Evolutionary conservation across 1,284 basidiomycete genomes (phyloP), one percentile per base, ranked within the genome.

Genomic region (Puccinia brachypodii): DNA sequence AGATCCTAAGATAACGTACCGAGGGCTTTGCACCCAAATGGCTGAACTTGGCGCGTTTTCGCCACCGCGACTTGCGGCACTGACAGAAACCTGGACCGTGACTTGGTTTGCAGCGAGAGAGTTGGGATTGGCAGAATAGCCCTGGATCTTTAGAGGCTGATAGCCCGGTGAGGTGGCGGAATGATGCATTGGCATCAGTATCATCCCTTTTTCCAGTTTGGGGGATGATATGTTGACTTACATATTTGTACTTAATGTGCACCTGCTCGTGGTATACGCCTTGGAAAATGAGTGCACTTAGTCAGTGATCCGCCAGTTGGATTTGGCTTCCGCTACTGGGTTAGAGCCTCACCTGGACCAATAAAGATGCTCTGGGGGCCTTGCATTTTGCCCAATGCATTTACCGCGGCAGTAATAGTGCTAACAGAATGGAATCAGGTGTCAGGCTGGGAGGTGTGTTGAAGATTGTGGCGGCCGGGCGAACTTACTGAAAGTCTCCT

Each of bases 111-210:
- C 16, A 16, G 47, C 33, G 40, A 40, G 60, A 16, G 69, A 47
- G 25, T 3, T 47, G 13, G 69, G 28, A 31, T 74, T 33, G 4
- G 36, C 6, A n/a, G 78, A 40, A 13, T 73, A 64, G 28, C 78
- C 78, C 53, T 74, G 71, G n/a, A 81, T 60, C 2, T 28, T n/a
- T 28, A 81, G 58, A 13, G 78, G 71, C 78, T 81, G n/a, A 11
- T 47, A 3, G 13, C 7, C 31, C 28, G 42, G 25, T 28, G 19
- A 53, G 44, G 9, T 22, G 68, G 40, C 16, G 33, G 22, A 71
- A 19, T 16, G 6, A 44, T 40, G 13, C 13, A 31, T 71, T 13
- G 19, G 44, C 31, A 36, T 71, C 40, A 64, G 62, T 36, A 16
- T 11, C 3, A 19, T 66, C 13, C 11, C 14, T 38, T 42, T 7